Percentiles rank a stretch among this genome's conserved stretches.
Evolutionary conservation across 108 stramenopile species (phyloP).

Genomic region (Cyclostephanos invisitatus): DNA sequence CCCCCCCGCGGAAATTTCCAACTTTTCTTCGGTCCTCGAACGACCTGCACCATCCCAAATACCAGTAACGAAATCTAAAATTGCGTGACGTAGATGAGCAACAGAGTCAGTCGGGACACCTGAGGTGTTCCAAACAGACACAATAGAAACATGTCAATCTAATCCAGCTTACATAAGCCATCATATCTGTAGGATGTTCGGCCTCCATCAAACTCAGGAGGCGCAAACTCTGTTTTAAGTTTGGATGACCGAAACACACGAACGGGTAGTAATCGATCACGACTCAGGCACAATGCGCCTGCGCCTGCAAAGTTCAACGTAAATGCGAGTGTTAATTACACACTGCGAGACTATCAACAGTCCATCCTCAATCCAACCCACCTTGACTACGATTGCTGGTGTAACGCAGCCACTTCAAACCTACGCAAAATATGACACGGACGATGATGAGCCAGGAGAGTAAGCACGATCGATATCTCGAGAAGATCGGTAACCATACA

Average conservation of each 20-base stretch:
- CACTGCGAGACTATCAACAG: not conserved
- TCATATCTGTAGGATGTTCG: conserved; percentile 46
- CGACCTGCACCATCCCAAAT: conserved; percentile 18
- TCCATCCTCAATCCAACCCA: not conserved
- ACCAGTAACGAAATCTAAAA: conserved; percentile 20
- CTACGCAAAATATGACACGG: not conserved
- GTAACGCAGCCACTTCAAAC: conserved; percentile 35
- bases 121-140: not conserved
- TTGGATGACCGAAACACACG: conserved; percentile 46
- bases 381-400: conserved; percentile 40
- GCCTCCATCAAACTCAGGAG: conserved; percentile 21
- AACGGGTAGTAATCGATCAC: conserved; percentile 14
- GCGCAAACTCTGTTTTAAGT: conserved; percentile 26
- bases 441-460: not conserved
- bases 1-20: conserved; percentile 9
- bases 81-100: not conserved
- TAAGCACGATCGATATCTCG: not conserved
- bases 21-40: not conserved
- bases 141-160: not conserved
- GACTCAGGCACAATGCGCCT: conserved; percentile 32
- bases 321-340: not conserved
- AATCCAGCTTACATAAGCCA: conserved; percentile 21
- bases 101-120: not conserved
- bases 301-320: conserved; percentile 7
- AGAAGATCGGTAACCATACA: not conserved